Evolutionary conservation across 148 eudicot species (phyloP).

Genomic region (Vaccinium vitisidaea): DNA sequence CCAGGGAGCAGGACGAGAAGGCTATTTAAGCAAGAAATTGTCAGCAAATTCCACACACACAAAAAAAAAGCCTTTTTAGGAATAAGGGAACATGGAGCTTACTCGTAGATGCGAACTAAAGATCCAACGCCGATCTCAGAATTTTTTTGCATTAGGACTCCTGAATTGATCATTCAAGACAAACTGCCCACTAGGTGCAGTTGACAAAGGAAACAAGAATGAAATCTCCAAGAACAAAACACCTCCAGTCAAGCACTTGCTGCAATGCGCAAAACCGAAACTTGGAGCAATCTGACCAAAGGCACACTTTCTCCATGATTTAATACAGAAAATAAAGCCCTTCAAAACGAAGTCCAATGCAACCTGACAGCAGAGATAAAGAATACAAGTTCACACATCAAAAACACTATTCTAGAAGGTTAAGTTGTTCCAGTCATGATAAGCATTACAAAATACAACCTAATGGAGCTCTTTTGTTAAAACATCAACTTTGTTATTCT

Average conservation of each 20-base stretch:
- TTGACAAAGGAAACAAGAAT: conserved; percentile 63
- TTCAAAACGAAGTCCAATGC: neutral
- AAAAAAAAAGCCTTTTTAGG: neutral
- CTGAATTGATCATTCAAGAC: conserved; percentile 45
- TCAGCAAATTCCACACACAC: neutral
- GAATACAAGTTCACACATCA: neutral
- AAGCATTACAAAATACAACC: neutral
- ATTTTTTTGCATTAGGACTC: conserved; percentile 61
- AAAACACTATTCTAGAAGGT: neutral
- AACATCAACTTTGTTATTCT: conserved; percentile 10
- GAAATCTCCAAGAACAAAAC: conserved; percentile 66
- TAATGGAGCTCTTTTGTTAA: neutral
- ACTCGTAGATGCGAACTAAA: conserved; percentile 62
- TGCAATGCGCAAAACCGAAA: conserved; percentile 48
- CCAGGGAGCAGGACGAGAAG: conserved; percentile 40
- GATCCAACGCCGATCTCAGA: conserved; percentile 55
- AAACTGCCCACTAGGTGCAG: conserved; percentile 53
- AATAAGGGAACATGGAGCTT: conserved; percentile 28
- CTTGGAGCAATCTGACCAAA: conserved; percentile 58
- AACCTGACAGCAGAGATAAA: neutral
- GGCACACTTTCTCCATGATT: conserved; percentile 78
- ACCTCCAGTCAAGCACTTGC: conserved; percentile 87
- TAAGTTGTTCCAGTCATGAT: neutral
- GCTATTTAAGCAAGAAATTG: conserved; percentile 26
- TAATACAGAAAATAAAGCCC: conserved; percentile 24